These are phyloP conservation scores for Pluteus cervinus DNA, from an alignment of 768 basidiomycete genomes.

Conservation along the genomic window DNA sequence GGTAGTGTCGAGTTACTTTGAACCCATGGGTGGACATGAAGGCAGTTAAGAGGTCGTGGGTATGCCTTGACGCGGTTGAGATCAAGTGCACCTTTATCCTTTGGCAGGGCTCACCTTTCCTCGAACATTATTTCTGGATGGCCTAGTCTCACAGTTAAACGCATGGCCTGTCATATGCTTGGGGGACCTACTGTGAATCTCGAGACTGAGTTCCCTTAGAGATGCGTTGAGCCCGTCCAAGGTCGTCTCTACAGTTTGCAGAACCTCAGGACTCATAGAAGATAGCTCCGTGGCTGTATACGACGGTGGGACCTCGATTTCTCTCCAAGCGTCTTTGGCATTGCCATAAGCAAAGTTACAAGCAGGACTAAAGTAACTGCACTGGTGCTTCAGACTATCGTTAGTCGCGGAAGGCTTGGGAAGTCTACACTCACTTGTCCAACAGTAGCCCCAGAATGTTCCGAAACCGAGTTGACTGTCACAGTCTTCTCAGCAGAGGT, in stretches of 20 bases:
- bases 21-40: conserved; percentile 70
- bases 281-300: conserved; percentile 24
- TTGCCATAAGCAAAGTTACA: conserved; percentile 36
- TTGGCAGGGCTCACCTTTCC: conserved; percentile 42
- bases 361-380: conserved; percentile 31
- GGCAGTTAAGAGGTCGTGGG: conserved; percentile 61
- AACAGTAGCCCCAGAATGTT: too few species aligned
- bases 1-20: conserved; percentile 63
- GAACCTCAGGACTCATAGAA: conserved; percentile 28
- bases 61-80: conserved; percentile 40
- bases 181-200: conserved; percentile 54
- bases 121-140: conserved; percentile 65
- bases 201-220: conserved; percentile 59
- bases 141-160: conserved; percentile 26
- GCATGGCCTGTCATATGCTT: not conserved
- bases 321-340: conserved; percentile 19
- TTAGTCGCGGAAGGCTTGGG: too few species aligned
- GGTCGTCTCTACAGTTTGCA: conserved; percentile 45
- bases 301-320: conserved; percentile 31
- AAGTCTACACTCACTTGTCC: too few species aligned
- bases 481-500: too few species aligned
- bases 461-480: too few species aligned
- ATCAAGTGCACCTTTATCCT: conserved; percentile 7
- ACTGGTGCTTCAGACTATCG: too few species aligned
- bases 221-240: conserved; percentile 45